Conservation (phyloP, 2,329 filamentous ascomycete species). For the Calonectria pseudoturangicola region DNA sequence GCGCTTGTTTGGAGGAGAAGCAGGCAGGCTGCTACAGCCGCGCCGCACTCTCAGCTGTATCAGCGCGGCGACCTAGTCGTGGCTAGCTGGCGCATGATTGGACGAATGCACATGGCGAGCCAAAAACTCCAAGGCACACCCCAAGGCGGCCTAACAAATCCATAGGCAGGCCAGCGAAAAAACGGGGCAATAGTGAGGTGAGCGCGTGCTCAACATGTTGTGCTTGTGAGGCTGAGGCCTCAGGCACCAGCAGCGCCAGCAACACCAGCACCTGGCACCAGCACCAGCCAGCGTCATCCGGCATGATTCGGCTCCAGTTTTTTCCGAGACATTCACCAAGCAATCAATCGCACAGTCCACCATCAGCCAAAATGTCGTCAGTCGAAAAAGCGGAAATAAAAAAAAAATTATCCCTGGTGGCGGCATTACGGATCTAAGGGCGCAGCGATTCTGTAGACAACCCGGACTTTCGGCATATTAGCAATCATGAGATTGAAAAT, state of each 20-base stretch:
- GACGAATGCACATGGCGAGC: background rate
- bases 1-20: conserved; percentile 26
- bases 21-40: background rate
- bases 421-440: background rate
- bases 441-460: background rate
- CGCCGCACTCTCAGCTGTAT: conserved; percentile 22
- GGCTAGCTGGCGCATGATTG: background rate
- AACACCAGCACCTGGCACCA: too few relatives aligned
- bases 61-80: background rate
- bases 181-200: too few relatives aligned
- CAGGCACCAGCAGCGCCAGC: background rate
- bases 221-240: background rate
- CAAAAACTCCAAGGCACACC: conserved; percentile 6
- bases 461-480: conserved; percentile 25
- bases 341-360: background rate
- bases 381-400: background rate
- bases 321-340: background rate
- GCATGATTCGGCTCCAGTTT: conserved; percentile 6
- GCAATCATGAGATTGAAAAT: conserved; percentile 15
- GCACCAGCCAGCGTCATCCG: background rate
- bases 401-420: too few relatives aligned
- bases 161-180: too few relatives aligned
- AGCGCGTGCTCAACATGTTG: too few relatives aligned
- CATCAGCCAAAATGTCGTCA: background rate
- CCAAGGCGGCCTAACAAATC: background rate